Conservation (phyloP, 805 yeast species). For the baker's yeast (Saccharomyces cerevisiae) region DNA sequence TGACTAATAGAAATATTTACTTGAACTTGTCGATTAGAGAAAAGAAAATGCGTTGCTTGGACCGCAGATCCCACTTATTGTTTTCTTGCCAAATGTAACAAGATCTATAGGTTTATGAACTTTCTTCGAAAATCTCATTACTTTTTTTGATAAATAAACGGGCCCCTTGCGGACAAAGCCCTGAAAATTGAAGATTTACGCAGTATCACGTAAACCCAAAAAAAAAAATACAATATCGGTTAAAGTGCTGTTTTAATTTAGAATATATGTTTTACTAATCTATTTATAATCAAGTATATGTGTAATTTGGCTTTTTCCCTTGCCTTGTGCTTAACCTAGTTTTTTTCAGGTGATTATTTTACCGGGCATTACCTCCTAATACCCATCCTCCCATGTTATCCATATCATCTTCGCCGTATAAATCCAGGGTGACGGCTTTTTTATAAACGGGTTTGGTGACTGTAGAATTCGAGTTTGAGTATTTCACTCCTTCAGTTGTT, state of each 20-base stretch:
- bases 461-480: slow-evolving; percentile 2
- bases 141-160: neutral
- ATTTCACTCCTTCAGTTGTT: neutral
- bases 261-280: neutral
- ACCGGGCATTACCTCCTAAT: slow-evolving; percentile 24
- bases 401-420: slow-evolving; percentile 23
- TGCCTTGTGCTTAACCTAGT: neutral
- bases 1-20: neutral
- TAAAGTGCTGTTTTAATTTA: neutral
- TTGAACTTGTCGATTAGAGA: neutral
- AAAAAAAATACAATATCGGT: neutral
- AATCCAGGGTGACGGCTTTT: slow-evolving; percentile 25
- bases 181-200: neutral
- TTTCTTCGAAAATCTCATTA: neutral
- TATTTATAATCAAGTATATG: neutral
- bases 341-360: neutral
- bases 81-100: neutral
- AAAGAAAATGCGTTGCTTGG: neutral
- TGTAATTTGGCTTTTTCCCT: neutral
- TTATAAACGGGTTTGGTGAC: slow-evolving; percentile 15
- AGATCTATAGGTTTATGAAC: neutral
- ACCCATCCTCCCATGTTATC: slow-evolving; percentile 25
- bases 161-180: neutral
- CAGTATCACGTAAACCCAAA: neutral
- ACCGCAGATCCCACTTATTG: slow-evolving; percentile 1